Percentiles rank a stretch among this genome's conserved stretches.
Evolutionary conservation across 139 green algal species (phyloP).

Genomic region (Volvox africanus): DNA sequence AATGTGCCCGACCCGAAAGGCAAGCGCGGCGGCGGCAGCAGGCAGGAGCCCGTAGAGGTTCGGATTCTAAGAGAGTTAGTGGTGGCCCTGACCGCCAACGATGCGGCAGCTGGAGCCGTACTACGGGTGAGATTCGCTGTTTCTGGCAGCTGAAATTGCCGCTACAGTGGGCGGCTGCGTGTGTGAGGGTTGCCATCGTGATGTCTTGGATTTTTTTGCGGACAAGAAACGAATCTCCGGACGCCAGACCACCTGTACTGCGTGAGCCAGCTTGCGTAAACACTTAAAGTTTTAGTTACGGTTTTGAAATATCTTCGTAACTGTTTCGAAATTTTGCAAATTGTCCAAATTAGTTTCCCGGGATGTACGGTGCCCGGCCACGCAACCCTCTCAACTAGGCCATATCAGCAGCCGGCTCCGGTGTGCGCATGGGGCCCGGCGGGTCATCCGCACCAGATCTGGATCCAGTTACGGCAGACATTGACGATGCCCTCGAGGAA

Average conservation of each 20-base stretch:
- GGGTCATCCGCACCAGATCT: neutral
- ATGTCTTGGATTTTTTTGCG: no score
- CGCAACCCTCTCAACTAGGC: neutral
- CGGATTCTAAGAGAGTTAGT: constrained; percentile 27
- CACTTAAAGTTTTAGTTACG: no score
- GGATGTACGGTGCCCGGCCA: no score
- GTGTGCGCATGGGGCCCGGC: neutral
- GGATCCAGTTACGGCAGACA: neutral
- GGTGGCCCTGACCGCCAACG: constrained; percentile 38
- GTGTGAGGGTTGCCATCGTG: no score
- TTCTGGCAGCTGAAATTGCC: no score
- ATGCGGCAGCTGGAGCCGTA: neutral
- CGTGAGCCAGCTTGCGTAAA: no score
- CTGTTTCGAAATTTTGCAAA: no score
- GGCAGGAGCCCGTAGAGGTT: constrained; percentile 22
- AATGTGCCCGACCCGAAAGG: constrained; percentile 26
- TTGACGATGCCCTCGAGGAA: neutral
- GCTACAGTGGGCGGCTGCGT: no score
- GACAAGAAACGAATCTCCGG: no score
- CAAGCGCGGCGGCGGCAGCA: constrained; percentile 30
- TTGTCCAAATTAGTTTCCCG: no score
- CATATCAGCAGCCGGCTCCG: neutral
- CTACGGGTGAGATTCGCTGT: neutral
- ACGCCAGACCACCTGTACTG: no score
- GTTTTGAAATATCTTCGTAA: no score